Evolutionary conservation across 257 asterid species (phyloP), one percentile per base, ranked within the genome.

Genomic region (Plantago ovata): DNA sequence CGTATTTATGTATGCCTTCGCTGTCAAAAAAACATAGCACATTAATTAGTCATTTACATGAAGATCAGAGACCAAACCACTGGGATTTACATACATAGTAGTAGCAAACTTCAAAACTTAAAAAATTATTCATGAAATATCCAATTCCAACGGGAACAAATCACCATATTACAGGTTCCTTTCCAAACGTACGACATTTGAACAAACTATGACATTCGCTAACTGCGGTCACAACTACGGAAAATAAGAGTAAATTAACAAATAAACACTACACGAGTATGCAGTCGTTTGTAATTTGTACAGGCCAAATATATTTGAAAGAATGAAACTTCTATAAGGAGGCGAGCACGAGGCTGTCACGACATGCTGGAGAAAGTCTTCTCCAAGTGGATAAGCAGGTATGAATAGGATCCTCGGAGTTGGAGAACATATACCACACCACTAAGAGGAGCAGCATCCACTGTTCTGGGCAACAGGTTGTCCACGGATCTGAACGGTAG

Each of bases 401-500:
- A 28, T 14, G 56, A 63, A 42, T 18, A 50, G 36, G 36, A 28
- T 28, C 36, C 36, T 28, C 7, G 36, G 36, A 8, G 52, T 28
- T 28, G 36, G 36, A 8, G 52, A 64, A 60, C 20, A 56, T 24
- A 51, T 55, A 21, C 10, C 55, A 28, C 50, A 14, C 62, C 63
- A 36, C 62, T 74, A 76, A 53, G 81, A 69, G 19, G 90, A 79
- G 76, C 94, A 84, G 75, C 88, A 84, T 36, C 93, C 88, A 33
- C 79, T 76, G 61, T 74, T 84, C 79, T 84, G 93, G 63, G 80
- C 74, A 43, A 84, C 88, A 4, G 93, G 93, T 61, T 84, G 85
- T 52, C 93, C 93, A 14, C 84, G 78, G 28, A 84, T 84, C 77
- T 84, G 93, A 62, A 84, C 93, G 3, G 84, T 84, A 23, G 93